phyloP scores from a whole-genome alignment of 371 early-diverging fungal genomes.

The Gilbertella persicaria region DNA sequence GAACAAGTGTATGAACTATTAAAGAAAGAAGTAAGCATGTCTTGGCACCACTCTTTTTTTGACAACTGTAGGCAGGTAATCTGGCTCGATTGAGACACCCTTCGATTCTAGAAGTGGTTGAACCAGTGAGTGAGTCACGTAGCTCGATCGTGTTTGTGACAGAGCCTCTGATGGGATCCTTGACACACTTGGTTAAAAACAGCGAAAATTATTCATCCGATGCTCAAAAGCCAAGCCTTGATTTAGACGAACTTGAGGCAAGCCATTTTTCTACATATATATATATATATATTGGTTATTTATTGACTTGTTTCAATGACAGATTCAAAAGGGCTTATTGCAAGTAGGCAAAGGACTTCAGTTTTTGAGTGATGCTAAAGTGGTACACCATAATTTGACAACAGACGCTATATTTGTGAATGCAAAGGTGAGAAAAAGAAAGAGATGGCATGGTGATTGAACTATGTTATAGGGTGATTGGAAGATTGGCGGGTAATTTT shows the following conservation, averaged over 20 bases:
- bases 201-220: slow-evolving; percentile 45
- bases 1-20: slow-evolving; percentile 62
- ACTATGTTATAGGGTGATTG: slow-evolving; percentile 85
- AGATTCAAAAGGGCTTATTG: slow-evolving; percentile 85
- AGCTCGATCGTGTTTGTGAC: slow-evolving; percentile 78
- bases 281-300: neutral
- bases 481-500: slow-evolving; percentile 80
- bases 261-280: no score
- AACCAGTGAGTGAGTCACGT: slow-evolving; percentile 78
- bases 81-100: slow-evolving; percentile 85
- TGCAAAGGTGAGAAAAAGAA: slow-evolving; percentile 55
- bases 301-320: neutral
- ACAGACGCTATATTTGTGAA: slow-evolving; percentile 82
- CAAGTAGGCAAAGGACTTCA: slow-evolving; percentile 77
- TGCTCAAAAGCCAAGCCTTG: slow-evolving; percentile 44
- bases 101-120: slow-evolving; percentile 78
- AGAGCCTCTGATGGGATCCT: slow-evolving; percentile 70
- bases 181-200: slow-evolving; percentile 68
- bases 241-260: slow-evolving; percentile 79
- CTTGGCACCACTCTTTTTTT: neutral
- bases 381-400: slow-evolving; percentile 78
- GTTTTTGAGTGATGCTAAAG: slow-evolving; percentile 74
- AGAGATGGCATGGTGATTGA: neutral
- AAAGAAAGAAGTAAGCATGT: slow-evolving; percentile 58
- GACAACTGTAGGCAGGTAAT: slow-evolving; percentile 59